Percentiles rank a stretch among this genome's conserved stretches.
These are phyloP conservation scores for Blumeria graminis DNA, from an alignment of 2,329 filamentous ascomycete species.

Conservation along the genomic window DNA sequence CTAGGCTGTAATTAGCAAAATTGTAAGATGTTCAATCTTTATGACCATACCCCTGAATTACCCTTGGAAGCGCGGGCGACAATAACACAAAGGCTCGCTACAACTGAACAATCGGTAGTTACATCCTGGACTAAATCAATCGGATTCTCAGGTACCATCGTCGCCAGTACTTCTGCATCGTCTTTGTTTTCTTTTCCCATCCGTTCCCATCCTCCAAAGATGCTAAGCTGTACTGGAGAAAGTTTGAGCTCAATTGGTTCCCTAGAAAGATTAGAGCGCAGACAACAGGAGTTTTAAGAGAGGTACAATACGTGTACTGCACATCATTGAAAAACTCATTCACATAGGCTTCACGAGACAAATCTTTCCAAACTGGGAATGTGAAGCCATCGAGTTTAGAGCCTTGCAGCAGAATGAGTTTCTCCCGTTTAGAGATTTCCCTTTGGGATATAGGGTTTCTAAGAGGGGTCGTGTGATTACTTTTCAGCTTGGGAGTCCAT, in stretches of 20 bases:
- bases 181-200: slow-evolving; percentile 3
- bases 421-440: slow-evolving; percentile 41
- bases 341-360: slow-evolving; percentile 39
- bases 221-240: slow-evolving; percentile 46
- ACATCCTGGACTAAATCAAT: slow-evolving; percentile 87
- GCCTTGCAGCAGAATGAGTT: slow-evolving; percentile 51
- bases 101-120: slow-evolving; percentile 89
- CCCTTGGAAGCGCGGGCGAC: slow-evolving; percentile 46
- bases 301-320: slow-evolving; percentile 34
- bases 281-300: slow-evolving; percentile 1
- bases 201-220: slow-evolving; percentile 68
- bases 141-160: slow-evolving; percentile 17
- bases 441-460: slow-evolving; percentile 25
- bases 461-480: slow-evolving; percentile 8
- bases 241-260: slow-evolving; percentile 47
- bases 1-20: slow-evolving; percentile 18
- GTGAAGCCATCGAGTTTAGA: slow-evolving; percentile 61
- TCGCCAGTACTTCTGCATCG: slow-evolving; percentile 24
- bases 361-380: slow-evolving; percentile 63
- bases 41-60: slow-evolving; percentile 33
- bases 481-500: slow-evolving; percentile 7
- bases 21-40: background rate
- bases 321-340: slow-evolving; percentile 21
- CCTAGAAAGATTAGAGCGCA: slow-evolving; percentile 20
- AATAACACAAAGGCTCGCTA: slow-evolving; percentile 75